These are phyloP conservation scores for Talaromyces liani DNA, from an alignment of 495 filamentous ascomycete species.

Conservation along the genomic window DNA sequence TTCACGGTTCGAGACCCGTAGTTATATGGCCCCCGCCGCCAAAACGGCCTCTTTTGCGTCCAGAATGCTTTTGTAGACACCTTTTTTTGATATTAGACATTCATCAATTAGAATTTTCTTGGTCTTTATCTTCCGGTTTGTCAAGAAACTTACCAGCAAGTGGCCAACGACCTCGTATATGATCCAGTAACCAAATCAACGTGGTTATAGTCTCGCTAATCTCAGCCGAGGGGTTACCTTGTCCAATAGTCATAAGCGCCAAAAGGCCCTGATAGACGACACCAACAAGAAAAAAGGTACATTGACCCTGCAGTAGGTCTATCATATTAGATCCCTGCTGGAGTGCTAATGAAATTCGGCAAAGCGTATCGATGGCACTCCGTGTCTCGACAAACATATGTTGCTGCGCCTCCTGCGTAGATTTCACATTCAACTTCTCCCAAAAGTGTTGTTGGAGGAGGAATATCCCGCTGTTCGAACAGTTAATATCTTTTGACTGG, in stretches of 20 bases:
- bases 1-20: not conserved
- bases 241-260: not conserved
- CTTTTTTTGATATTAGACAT: not conserved
- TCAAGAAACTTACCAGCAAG: not conserved
- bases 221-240: not conserved
- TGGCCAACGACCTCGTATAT: not conserved
- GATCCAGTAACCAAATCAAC: not conserved
- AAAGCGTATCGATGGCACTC: constrained; percentile 1
- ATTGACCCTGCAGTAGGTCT: not conserved
- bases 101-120: not conserved
- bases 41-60: not conserved
- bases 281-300: not conserved
- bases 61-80: not conserved
- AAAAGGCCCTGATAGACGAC: not conserved
- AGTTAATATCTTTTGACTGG: not conserved
- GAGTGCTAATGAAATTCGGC: not conserved
- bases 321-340: not conserved
- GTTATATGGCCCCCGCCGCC: not conserved
- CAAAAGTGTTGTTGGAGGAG: not conserved
- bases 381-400: not conserved
- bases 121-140: not conserved
- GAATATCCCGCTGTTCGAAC: not conserved
- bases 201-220: not conserved
- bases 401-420: not conserved
- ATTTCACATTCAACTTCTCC: not conserved